Percentiles rank a stretch among this genome's conserved stretches.
Evolutionary conservation across 164 flowering plant genomes (phyloP).

Genomic region (Vitis rotundifolia): DNA sequence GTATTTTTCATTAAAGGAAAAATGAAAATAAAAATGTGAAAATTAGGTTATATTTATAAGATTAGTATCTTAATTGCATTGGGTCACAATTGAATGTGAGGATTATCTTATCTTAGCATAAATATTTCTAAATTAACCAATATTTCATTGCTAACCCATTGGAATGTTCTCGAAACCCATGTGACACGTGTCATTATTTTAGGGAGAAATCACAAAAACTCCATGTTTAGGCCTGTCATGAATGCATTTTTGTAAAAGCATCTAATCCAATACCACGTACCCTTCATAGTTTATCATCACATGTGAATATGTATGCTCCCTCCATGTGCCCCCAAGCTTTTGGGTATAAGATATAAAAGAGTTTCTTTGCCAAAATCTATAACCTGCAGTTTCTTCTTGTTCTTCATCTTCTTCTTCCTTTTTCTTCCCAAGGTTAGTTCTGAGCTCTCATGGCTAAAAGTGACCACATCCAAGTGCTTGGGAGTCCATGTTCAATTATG

Average conservation of each 20-base stretch:
- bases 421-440: neutral
- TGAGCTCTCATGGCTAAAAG: constrained; percentile 1
- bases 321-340: neutral
- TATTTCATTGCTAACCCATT: too few species aligned
- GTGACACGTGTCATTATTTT: neutral
- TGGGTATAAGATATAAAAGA: neutral
- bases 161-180: neutral
- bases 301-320: neutral
- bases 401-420: neutral
- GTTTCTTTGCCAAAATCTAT: neutral
- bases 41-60: too few species aligned
- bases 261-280: constrained; percentile 7
- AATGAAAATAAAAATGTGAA: too few species aligned
- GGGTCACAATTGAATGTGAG: too few species aligned
- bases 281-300: neutral
- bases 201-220: neutral
- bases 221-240: neutral
- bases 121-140: too few species aligned
- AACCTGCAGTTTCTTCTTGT: neutral
- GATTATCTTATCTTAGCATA: too few species aligned
- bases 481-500: constrained; percentile 1
- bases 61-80: too few species aligned
- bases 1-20: too few species aligned
- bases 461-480: constrained; percentile 1
- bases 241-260: neutral